Conservation (phyloP, 192 early-diverging fungal species). For the Endogone sp. region DNA sequence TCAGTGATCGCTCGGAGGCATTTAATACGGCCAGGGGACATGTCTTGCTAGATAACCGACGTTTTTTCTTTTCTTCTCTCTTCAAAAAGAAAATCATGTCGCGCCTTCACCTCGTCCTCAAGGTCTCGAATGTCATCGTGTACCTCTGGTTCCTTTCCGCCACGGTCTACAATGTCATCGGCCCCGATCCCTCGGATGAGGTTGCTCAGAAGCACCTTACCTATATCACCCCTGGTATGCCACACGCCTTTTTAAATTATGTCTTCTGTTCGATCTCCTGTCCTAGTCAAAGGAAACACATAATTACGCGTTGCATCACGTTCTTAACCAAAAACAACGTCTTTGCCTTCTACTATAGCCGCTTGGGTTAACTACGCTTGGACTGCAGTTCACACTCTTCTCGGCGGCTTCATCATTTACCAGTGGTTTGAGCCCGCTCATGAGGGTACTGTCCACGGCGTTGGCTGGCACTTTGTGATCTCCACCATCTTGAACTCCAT, state of each 20-base stretch:
- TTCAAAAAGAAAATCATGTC: slow-evolving; percentile 11
- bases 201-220: slow-evolving; percentile 42
- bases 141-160: slow-evolving; percentile 60
- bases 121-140: slow-evolving; percentile 56
- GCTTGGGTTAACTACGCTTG: slow-evolving; percentile 55
- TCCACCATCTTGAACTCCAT: slow-evolving; percentile 50
- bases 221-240: slow-evolving; percentile 56
- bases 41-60: neutral
- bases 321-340: no score
- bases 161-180: slow-evolving; percentile 47
- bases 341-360: no score
- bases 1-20: neutral
- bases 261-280: no score
- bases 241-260: neutral
- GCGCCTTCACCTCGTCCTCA: slow-evolving; percentile 29
- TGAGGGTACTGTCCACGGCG: slow-evolving; percentile 52
- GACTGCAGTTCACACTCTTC: slow-evolving; percentile 57
- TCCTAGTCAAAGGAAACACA: no score
- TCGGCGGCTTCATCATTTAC: slow-evolving; percentile 59
- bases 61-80: neutral
- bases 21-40: neutral
- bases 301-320: no score
- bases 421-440: slow-evolving; percentile 51
- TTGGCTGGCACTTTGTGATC: slow-evolving; percentile 61
- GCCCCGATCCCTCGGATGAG: slow-evolving; percentile 29